Evolutionary conservation across 768 basidiomycete genomes (phyloP).

Genomic region (Grammothele lineata): DNA sequence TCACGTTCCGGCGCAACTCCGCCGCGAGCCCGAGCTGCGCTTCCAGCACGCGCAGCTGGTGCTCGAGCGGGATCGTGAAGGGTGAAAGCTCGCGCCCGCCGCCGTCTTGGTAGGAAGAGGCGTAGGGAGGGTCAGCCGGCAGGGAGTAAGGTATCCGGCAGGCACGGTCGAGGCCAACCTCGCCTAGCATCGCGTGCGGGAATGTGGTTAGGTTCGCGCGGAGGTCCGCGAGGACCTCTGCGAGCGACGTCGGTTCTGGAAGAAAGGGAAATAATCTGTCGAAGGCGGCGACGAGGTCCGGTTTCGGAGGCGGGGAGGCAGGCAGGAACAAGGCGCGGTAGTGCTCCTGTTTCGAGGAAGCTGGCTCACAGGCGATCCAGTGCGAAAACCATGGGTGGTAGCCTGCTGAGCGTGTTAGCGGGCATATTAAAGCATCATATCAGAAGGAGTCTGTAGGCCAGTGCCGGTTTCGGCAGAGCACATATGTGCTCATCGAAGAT

Average conservation of each 20-base stretch:
- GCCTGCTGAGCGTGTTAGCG: constrained; percentile 40
- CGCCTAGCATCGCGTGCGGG: constrained; percentile 81
- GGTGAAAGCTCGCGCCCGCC: constrained; percentile 57
- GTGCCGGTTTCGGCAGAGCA: background rate
- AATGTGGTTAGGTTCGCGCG: constrained; percentile 55
- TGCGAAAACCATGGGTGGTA: constrained; percentile 95
- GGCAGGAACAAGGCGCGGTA: constrained; percentile 68
- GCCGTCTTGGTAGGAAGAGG: background rate
- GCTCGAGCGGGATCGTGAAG: constrained; percentile 73
- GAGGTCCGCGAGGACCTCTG: constrained; percentile 55
- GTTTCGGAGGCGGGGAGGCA: constrained; percentile 13
- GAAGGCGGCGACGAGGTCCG: constrained; percentile 39
- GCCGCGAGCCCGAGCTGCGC: constrained; percentile 85
- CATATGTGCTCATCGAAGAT: background rate
- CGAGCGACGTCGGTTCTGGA: constrained; percentile 67
- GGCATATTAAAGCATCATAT: background rate
- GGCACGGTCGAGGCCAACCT: constrained; percentile 85
- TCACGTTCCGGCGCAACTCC: constrained; percentile 71
- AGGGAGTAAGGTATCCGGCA: constrained; percentile 69
- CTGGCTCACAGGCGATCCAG: constrained; percentile 50
- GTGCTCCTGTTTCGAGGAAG: constrained; percentile 60
- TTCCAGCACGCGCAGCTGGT: constrained; percentile 79
- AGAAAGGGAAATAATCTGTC: constrained; percentile 55
- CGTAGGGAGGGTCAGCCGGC: constrained; percentile 27
- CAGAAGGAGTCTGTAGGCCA: background rate